Conservation (phyloP, 2,329 filamentous ascomycete genomes). For the Cadophora sp. region DNA sequence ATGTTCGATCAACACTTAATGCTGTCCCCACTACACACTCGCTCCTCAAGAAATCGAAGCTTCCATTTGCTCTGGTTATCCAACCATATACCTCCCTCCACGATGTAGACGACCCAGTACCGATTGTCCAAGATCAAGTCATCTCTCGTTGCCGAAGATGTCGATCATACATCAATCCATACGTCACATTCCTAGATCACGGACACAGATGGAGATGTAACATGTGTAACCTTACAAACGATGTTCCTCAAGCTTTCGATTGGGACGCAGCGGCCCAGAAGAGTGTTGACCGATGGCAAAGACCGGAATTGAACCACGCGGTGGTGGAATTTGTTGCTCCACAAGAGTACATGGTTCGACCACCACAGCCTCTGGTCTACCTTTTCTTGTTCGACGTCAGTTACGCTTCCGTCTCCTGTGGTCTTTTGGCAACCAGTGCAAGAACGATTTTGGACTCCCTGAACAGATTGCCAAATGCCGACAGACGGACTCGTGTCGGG, state of each 20-base stretch:
- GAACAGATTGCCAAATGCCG: constrained; percentile 97
- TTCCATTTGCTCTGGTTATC: constrained; percentile 94
- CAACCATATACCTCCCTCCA: constrained; percentile 94
- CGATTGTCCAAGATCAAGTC: constrained; percentile 93
- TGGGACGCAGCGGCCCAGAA: constrained; percentile 95
- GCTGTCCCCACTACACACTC: constrained; percentile 91
- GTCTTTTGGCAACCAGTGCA: constrained; percentile 88
- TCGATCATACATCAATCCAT: constrained; percentile 97
- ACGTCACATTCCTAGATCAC: constrained; percentile 94
- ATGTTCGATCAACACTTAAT: constrained; percentile 93
- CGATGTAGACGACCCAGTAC: constrained; percentile 89
- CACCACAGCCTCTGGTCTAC: constrained; percentile 93
- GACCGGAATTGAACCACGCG: constrained; percentile 92
- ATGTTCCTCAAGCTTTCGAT: constrained; percentile 98
- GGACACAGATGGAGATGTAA: constrained; percentile 99
- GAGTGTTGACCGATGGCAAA: constrained; percentile 88
- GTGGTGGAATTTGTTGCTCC: constrained; percentile 97
- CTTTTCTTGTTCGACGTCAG: constrained; percentile 95
- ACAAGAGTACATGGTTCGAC: constrained; percentile 99
- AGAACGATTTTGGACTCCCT: constrained; percentile 94
- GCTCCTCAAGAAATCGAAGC: constrained; percentile 93
- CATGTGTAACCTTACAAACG: constrained; percentile 99
- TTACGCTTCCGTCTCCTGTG: constrained; percentile 87
- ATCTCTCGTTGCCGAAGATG: constrained; percentile 97
- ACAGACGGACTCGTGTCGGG: constrained; percentile 87